These are phyloP conservation scores for Syncephalastrum racemosum DNA, from an alignment of 371 early-diverging fungal genomes.

Conservation along the genomic window DNA sequence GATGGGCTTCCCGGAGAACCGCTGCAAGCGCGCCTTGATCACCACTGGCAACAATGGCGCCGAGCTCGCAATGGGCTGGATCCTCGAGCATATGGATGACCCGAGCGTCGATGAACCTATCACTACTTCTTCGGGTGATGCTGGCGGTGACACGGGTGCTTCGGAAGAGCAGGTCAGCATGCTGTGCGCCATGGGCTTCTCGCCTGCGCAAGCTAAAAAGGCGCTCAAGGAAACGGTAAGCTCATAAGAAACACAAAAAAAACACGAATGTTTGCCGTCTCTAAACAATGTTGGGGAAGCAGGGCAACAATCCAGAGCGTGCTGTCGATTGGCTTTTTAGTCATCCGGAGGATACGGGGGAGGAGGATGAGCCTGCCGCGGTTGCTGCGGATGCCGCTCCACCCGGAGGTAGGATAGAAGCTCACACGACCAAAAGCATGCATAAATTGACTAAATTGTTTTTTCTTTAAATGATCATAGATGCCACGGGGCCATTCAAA, in stretches of 20 bases:
- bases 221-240: conserved; percentile 83
- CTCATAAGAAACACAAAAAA: neutral
- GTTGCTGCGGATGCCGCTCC: conserved; percentile 1
- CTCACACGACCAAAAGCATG: neutral
- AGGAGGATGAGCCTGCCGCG: conserved; percentile 18
- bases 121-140: conserved; percentile 11
- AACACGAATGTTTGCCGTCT: neutral
- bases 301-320: conserved; percentile 82
- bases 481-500: conserved; percentile 51
- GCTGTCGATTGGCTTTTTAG: conserved; percentile 96
- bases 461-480: conserved; percentile 19
- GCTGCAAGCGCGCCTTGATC: conserved; percentile 80
- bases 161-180: conserved; percentile 50
- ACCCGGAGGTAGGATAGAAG: conserved; percentile 18
- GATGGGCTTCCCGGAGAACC: conserved; percentile 90
- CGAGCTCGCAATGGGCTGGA: conserved; percentile 91
- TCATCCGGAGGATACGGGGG: conserved; percentile 73
- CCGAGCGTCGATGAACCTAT: conserved; percentile 57
- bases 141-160: conserved; percentile 9
- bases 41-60: conserved; percentile 80
- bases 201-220: conserved; percentile 71
- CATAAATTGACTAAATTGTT: neutral
- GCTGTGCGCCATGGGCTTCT: conserved; percentile 93
- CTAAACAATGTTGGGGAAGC: neutral
- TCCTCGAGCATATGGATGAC: conserved; percentile 96